Base-by-base conservation (phyloP, 2,329 filamentous ascomycete species). In the Pezizomycotina sp. region DNA sequence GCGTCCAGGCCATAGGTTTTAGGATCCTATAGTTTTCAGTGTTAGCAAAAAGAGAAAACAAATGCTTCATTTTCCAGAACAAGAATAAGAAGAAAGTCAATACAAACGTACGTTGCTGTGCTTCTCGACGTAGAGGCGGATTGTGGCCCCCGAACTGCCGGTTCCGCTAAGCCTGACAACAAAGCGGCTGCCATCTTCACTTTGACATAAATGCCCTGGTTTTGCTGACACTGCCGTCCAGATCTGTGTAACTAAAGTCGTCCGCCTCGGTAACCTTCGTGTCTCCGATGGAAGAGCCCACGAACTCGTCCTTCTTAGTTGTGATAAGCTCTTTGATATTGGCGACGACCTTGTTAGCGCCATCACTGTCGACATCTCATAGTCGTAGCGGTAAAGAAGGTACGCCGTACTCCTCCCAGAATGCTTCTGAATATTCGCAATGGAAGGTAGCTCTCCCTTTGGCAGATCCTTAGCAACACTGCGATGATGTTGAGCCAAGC, bases 361-460 rank as follows among this genome's bases (percentile, higher is more conserved):
- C 84, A 6, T 86, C 82, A 29, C 75, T 77, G 63, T 92, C 83
- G 48, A 92, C 83, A 50, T 72, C 63, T 98, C 89, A 62, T 92
- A 98, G 62, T 98, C 89, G 62, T 95, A 95, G 47, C 89, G 81
- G 89, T 98, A 70, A 98, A 98, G 68, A 95, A 98, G 20, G 84
- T 93, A 42, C 89, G 83, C 89, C 89, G 59, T 98, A 98, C 38
- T 73, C 80, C 53, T 71, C 70, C 89, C 89, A 98, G 71, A 98
- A 95, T 57, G 93, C 82, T 82, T 74, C 63, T 98, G 89, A 58
- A 98, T 93, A 60, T 84, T 77, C 55, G 79, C 79, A 61, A 98
- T 95, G 62, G 80, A 92, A 32, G 86, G 84, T 3, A 77, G 82
- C 50, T 79, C 74, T 4, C 48, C 48, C 41, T 66, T 73, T 13